phyloP scores from a whole-genome alignment of 148 eudicot species.

The Amaranthus hypochondriacus region DNA sequence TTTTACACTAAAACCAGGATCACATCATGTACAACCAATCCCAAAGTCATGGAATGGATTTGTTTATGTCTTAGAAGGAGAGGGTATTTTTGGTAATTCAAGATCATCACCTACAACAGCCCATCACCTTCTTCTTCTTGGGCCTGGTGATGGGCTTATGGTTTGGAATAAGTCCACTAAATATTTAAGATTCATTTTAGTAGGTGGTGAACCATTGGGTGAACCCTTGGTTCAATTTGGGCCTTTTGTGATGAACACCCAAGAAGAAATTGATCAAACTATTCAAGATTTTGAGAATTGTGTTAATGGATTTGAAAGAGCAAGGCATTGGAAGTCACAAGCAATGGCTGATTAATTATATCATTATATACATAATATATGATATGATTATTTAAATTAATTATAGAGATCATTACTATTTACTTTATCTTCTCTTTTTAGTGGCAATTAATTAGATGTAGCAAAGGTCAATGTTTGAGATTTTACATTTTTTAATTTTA shows the following conservation, averaged over 20 bases:
- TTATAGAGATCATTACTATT: too few species aligned
- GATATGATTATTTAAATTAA: too few species aligned
- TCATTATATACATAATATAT: background rate
- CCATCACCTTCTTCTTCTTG: constrained; percentile 63
- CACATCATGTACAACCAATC: constrained; percentile 53
- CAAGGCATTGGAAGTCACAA: constrained; percentile 69
- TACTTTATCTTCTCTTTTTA: too few species aligned
- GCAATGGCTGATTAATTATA: constrained; percentile 9
- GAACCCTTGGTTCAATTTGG: constrained; percentile 74
- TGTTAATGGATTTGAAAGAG: constrained; percentile 81
- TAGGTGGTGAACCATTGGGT: constrained; percentile 83
- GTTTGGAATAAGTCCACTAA: constrained; percentile 54
- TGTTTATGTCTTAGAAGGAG: constrained; percentile 70
- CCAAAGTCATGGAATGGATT: constrained; percentile 67
- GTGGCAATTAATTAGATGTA: too few species aligned
- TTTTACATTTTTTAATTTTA: too few species aligned
- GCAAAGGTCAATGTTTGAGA: too few species aligned
- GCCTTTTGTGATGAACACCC: constrained; percentile 90
- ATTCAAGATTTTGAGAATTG: constrained; percentile 70
- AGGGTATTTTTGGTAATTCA: constrained; percentile 65
- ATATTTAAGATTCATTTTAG: constrained; percentile 48
- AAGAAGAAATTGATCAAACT: constrained; percentile 72
- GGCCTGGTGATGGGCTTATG: constrained; percentile 57
- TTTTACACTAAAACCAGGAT: constrained; percentile 64
- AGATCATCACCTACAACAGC: constrained; percentile 33